Base-by-base conservation (phyloP, 371 early-diverging fungal genomes). In the Mucor piriformis region DNA sequence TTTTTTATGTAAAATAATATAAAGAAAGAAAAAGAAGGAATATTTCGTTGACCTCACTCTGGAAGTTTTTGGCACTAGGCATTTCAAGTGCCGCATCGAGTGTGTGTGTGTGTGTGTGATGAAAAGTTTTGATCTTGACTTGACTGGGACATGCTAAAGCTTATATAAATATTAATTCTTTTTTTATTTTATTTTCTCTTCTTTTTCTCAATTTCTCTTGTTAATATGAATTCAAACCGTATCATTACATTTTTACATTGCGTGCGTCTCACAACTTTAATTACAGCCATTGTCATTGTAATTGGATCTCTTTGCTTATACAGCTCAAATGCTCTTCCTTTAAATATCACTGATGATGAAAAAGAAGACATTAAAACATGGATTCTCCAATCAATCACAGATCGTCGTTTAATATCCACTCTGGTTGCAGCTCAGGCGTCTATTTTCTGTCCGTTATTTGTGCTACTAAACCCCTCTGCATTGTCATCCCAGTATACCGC, bases 391-490 rank as follows among this genome's bases (percentile, higher is more conserved):
- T 64, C 74, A 18, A 64, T 76, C 2, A 65, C 71, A 47, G 79
- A 79, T 34, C 57, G 76, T 40, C 62, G 73, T n/a, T 50, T 79
- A 20, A 79, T 79, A 18, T 69, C 79, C 0, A 79, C 76, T 0
- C 47, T 79, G 16, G 76, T 79, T 8, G 74, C 79, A 10, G 67
- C 74, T 13, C 79, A 76, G 27, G 76, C 76, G 3, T 76, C 79
- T 20, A 70, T 73, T 12, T 54, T 79, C 32, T 79, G 76, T 33
- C 73, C 76, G 12, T 42, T 79, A 0, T 68, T 79, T 20, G 42
- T 72, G 15, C 34, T 77, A 11, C 16, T 67, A 1, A 50, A 32
- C 11, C 44, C 54, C 6, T 32, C 32, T 16, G 34, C 29, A 2
- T n/a, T 15, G 18, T 37, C 11, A 40, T 18, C 34, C n/a, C 5